Evolutionary conservation across 371 early-diverging fungal species (phyloP).

Genomic region (Apophysomyces sp.): DNA sequence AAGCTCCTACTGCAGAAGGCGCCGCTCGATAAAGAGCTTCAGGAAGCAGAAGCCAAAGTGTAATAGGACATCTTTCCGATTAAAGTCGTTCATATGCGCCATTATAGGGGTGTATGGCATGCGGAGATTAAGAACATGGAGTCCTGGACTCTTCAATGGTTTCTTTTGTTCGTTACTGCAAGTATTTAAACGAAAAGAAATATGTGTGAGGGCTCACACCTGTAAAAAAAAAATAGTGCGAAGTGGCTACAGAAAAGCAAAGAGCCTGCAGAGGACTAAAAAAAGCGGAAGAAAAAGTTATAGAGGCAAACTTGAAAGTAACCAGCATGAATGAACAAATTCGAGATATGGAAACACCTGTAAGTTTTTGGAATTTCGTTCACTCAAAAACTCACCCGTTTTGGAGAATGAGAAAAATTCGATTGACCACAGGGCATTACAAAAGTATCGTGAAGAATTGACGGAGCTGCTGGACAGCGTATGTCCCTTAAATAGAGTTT

Average conservation of each 20-base stretch:
- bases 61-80: constrained; percentile 16
- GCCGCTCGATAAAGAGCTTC: constrained; percentile 28
- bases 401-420: constrained; percentile 38
- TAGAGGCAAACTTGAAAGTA: constrained; percentile 18
- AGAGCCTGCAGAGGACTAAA: constrained; percentile 22
- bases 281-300: constrained; percentile 26
- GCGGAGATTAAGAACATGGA: constrained; percentile 26
- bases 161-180: constrained; percentile 34
- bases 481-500: not conserved
- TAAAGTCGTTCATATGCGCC: not conserved
- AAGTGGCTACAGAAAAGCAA: constrained; percentile 24
- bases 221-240: constrained; percentile 37
- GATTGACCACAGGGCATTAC: constrained; percentile 36
- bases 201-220: not conserved
- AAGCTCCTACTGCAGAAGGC: constrained; percentile 27
- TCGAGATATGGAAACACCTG: constrained; percentile 17
- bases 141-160: constrained; percentile 42
- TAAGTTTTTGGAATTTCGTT: constrained; percentile 6
- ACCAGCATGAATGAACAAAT: constrained; percentile 17
- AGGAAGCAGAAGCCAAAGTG: constrained; percentile 40
- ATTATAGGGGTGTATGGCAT: constrained; percentile 29
- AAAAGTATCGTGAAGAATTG: constrained; percentile 46
- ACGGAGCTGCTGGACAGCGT: constrained; percentile 34
- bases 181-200: constrained; percentile 9
- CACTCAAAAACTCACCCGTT: not conserved